Evolutionary conservation across 78 protist genomes (phyloP), one percentile per base, ranked within the genome.

Genomic region (Dictyostelium firmibasis): DNA sequence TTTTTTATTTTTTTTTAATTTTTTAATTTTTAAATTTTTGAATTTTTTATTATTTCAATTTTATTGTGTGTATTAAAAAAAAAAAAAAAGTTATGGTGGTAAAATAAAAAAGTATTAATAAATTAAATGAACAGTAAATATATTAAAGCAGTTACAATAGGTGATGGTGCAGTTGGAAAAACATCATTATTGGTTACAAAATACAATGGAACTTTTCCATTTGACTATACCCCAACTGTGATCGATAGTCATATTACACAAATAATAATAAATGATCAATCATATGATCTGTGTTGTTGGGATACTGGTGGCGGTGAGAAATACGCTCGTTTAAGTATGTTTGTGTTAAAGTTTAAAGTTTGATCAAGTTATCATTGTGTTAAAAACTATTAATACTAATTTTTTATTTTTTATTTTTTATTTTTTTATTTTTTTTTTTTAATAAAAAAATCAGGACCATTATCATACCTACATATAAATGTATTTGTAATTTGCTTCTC

Each of bases 131-230:
- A 31, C 74, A 76, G 7, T 83, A 85, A 18, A 8, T 81, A 50
- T 83, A 36, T 81, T 27, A 92, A 92, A 33, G 67, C 41, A 43
- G 84, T 92, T 20, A 8, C 83, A 25, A 50, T 92, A 35, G 95
- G 95, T 41, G 95, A 92, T 47, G 84, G 77, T 35, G 81, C 95
- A 9, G 97, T 96, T 31, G 98, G 98, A 25, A 97, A 97, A 94
- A 92, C 98, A 9, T 92, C 96, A 76, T 50, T 98, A 13, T 91
- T 98, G 75, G 60, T 97, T 33, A 93, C 97, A 53, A 96, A 84
- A 27, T 36, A 25, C 41, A 9, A 0, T 14, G 38, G 38, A 72
- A 11, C 18, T 20, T 72, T 72, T 6, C 79, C 79, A n/a, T 11
- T 29, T 13, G 44, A 72, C 4, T 72, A 72, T 18, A 6, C 33